phyloP scores from a whole-genome alignment of 2,329 filamentous ascomycete genomes.

The Leptographium galeiforme region DNA sequence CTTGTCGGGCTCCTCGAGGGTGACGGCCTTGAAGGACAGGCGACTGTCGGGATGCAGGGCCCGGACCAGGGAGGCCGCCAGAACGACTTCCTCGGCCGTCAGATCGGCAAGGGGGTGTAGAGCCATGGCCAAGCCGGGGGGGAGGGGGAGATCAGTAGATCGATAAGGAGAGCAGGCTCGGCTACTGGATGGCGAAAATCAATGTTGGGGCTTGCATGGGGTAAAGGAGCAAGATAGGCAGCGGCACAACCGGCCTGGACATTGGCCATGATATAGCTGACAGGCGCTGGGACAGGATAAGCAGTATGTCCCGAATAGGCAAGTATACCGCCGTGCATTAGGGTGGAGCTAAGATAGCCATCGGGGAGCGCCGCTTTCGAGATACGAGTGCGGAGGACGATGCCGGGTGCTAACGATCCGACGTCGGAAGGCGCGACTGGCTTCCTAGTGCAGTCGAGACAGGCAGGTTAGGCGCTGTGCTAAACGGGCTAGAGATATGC shows the following conservation, averaged over 20 bases:
- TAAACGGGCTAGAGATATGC: too few species aligned
- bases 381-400: too few species aligned
- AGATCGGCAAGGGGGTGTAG: background rate
- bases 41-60: conserved; percentile 15
- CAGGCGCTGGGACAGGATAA: too few species aligned
- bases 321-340: background rate
- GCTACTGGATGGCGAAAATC: background rate
- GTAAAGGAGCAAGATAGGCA: background rate
- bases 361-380: too few species aligned
- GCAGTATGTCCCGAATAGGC: background rate
- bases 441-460: too few species aligned
- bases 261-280: background rate
- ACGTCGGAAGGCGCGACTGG: too few species aligned
- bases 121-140: background rate
- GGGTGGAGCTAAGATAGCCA: too few species aligned
- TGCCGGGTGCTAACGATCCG: too few species aligned
- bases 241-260: background rate
- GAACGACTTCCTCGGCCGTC: background rate
- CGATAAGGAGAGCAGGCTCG: background rate
- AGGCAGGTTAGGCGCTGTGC: too few species aligned
- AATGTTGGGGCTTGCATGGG: background rate
- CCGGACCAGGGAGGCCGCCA: conserved; percentile 1
- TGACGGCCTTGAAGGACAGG: conserved; percentile 34
- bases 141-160: too few species aligned
- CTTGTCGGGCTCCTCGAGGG: conserved; percentile 36